Evolutionary conservation across 257 asterid genomes (phyloP).

Genomic region (Catharanthus roseus): DNA sequence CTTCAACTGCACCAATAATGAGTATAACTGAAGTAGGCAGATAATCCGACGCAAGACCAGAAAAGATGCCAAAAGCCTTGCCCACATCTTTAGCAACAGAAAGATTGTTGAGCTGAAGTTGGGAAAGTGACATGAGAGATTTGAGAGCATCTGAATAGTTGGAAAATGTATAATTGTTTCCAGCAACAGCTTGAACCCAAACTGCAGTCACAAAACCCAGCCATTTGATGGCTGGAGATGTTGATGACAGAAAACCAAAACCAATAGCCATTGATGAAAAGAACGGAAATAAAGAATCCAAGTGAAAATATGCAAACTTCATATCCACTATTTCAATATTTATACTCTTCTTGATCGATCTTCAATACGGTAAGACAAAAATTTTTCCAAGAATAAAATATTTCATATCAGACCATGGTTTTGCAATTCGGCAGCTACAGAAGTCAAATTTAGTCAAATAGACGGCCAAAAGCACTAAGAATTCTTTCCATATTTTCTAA

Average conservation of each 20-base stretch:
- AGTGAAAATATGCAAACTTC: too few species aligned
- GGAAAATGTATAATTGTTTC: conserved; percentile 27
- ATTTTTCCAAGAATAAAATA: too few species aligned
- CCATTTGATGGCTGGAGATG: conserved; percentile 27
- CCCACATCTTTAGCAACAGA: conserved; percentile 29
- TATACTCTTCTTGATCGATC: too few species aligned
- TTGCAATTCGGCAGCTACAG: background rate
- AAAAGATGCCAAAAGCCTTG: conserved; percentile 23
- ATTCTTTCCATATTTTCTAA: background rate
- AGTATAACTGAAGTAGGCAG: conserved; percentile 15
- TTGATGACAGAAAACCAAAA: conserved; percentile 11
- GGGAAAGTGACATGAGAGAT: conserved; percentile 20
- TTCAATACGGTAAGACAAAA: too few species aligned
- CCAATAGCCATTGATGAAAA: conserved; percentile 10
- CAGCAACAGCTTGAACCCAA: conserved; percentile 27
- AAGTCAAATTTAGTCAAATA: background rate
- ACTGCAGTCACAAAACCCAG: conserved; percentile 24
- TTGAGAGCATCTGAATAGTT: conserved; percentile 25
- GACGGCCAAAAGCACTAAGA: background rate
- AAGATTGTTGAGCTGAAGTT: conserved; percentile 26
- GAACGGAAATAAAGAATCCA: background rate
- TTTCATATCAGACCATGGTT: too few species aligned
- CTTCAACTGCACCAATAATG: conserved; percentile 19
- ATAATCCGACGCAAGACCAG: conserved; percentile 17
- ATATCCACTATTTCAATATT: too few species aligned